Conservation (phyloP, 768 basidiomycete genomes). For the Favolaschia claudopus region DNA sequence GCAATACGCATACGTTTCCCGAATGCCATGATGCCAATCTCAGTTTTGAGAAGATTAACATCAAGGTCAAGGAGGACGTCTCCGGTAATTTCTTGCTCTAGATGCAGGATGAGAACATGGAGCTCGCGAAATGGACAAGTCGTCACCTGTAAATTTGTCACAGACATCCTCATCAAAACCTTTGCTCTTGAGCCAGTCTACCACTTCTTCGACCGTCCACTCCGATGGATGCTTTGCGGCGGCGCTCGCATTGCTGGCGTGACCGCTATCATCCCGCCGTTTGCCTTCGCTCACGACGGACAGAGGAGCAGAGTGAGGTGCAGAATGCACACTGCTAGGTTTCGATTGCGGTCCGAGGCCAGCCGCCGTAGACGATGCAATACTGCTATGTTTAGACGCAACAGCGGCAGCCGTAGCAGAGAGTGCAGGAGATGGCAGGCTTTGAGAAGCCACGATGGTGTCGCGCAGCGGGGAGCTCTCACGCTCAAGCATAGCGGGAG, state of each 20-base stretch:
- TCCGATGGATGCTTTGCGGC: slow-evolving; percentile 60
- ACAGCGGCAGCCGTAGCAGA: slow-evolving; percentile 18
- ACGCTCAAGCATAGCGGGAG: slow-evolving; percentile 31
- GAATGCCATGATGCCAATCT: slow-evolving; percentile 93
- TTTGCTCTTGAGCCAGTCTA: slow-evolving; percentile 85
- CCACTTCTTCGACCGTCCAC: slow-evolving; percentile 90
- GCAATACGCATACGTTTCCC: slow-evolving; percentile 94
- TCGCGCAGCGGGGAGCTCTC: slow-evolving; percentile 38
- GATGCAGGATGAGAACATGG: slow-evolving; percentile 11
- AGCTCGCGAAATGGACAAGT: slow-evolving; percentile 31
- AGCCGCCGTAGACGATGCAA: slow-evolving; percentile 34
- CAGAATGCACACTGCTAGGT: slow-evolving; percentile 29
- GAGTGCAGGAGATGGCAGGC: slow-evolving; percentile 34
- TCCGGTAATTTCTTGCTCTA: slow-evolving; percentile 98
- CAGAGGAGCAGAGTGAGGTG: slow-evolving; percentile 31
- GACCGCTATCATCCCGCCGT: slow-evolving; percentile 23
- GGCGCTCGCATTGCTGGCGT: slow-evolving; percentile 40
- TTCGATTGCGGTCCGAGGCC: slow-evolving; percentile 14
- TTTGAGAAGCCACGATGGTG: slow-evolving; percentile 31
- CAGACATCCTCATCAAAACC: slow-evolving; percentile 87
- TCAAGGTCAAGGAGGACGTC: slow-evolving; percentile 97
- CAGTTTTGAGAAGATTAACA: slow-evolving; percentile 86
- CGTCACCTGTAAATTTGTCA: slow-evolving; percentile 88
- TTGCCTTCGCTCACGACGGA: slow-evolving; percentile 27
- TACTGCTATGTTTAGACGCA: slow-evolving; percentile 52